Conservation (phyloP, 2,329 filamentous ascomycete genomes). For the Chrysoporthe deuterocubensis region DNA sequence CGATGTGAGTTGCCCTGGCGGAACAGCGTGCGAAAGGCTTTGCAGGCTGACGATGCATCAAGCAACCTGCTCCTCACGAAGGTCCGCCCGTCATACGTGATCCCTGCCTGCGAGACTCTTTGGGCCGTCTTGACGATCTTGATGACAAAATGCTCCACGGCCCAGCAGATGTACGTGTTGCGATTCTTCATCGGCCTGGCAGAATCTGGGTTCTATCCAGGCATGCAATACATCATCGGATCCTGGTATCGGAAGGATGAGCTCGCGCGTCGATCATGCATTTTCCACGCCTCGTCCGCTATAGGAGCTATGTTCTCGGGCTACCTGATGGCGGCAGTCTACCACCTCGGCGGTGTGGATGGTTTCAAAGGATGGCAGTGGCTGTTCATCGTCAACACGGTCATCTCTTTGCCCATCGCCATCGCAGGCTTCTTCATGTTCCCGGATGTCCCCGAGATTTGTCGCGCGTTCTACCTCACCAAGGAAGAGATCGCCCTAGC, state of each 20-base stretch:
- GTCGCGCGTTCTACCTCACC: conserved; percentile 43
- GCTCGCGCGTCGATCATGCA: conserved; percentile 55
- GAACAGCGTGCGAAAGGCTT: too few relatives aligned
- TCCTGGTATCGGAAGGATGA: conserved; percentile 50
- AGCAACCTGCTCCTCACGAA: conserved; percentile 44
- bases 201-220: conserved; percentile 46
- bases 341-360: conserved; percentile 50
- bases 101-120: conserved; percentile 44
- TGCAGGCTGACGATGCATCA: neutral
- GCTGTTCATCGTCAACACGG: conserved; percentile 62
- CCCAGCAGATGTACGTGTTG: conserved; percentile 45
- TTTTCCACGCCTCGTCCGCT: conserved; percentile 54
- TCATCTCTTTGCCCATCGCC: conserved; percentile 60
- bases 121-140: conserved; percentile 43
- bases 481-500: conserved; percentile 44
- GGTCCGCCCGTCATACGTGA: conserved; percentile 48
- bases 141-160: conserved; percentile 37
- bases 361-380: conserved; percentile 58
- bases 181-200: conserved; percentile 49
- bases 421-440: conserved; percentile 54
- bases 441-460: conserved; percentile 46
- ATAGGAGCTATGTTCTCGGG: conserved; percentile 62
- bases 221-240: conserved; percentile 49
- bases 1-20: conserved; percentile 32
- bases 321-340: conserved; percentile 48